Base-by-base conservation (phyloP, 2,329 filamentous ascomycete genomes). In the Chrysosphaeria jannelii region DNA sequence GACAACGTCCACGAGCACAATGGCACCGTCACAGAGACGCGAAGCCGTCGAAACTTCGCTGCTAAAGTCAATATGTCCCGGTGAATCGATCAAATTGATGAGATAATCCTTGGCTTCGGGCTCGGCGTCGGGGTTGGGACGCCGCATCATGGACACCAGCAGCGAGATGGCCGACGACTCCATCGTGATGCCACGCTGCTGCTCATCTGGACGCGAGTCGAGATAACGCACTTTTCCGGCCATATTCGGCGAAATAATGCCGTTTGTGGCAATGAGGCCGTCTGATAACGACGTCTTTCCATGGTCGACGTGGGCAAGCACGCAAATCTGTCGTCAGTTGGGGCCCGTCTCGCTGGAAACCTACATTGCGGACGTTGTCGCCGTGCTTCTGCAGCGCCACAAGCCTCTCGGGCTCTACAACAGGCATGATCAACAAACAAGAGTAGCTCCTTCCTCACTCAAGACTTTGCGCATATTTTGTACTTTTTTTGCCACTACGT, bases 101-200 rank as follows among this genome's bases (percentile, higher is more conserved):
- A 97, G 54, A 39, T 90, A 91, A 43, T 97, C 81, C 39, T 76
- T 76, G 11, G 70, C 56, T 35, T 67, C 57, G 0, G 75, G 68
- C 9, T 52, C 39, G 5, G 61, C 61, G 10, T 76, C 66, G 2
- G 69, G 66, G 16, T n/a, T n/a, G 18, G 61, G 50, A 33, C 75
- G 62, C 33, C 79, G 60, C 25, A 89, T 50, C 57, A 93, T 75
- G 17, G 79, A 88, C 43, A 97, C 97, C 46, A 72, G 88, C 16
- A 97, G 53, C 1, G 85, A 93, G 32, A 97, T 97, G 30, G 85
- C 85, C 5, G 81, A 93, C 0, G 85, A 93, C 44, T 97, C 85
- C 85, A 97, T 97, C n/a, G 85, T 97, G 39, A 97, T 97, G 27
- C 85, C 85, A 32, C 85, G 69, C 10, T 74, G 59, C 46, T 97